phyloP scores from a whole-genome alignment of 139 green algal species.

The Chlorella sp. region DNA sequence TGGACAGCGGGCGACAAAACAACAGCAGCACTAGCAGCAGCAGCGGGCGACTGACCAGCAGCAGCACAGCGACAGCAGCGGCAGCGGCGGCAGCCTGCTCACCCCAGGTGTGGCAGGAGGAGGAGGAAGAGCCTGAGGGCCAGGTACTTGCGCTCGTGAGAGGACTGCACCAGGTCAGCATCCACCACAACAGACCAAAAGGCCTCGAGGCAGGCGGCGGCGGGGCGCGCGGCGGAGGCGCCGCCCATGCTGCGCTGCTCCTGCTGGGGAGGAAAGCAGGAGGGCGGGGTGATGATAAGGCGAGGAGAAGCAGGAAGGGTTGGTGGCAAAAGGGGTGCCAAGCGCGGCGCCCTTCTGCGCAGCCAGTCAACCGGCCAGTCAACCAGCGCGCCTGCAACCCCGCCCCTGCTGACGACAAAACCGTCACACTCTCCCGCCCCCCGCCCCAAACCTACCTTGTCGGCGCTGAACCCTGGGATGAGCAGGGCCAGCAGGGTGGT shows the following conservation, averaged over 20 bases:
- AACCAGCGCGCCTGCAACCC: neutral
- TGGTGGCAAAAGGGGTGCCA: neutral
- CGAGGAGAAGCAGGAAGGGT: neutral
- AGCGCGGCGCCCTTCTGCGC: no score
- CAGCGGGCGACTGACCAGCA: neutral
- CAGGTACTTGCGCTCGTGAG: conserved; percentile 78
- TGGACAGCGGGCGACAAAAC: no score
- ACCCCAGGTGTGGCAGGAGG: conserved; percentile 64
- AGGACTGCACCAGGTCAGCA: conserved; percentile 60
- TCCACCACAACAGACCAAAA: conserved; percentile 72
- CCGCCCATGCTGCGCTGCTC: conserved; percentile 19
- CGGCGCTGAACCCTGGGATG: conserved; percentile 64
- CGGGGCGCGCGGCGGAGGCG: neutral
- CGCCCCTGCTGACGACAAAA: neutral
- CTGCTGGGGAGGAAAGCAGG: neutral
- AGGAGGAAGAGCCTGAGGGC: conserved; percentile 77
- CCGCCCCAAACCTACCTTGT: conserved; percentile 33
- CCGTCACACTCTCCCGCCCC: neutral
- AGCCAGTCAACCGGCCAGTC: neutral
- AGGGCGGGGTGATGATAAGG: neutral
- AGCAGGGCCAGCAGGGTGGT: conserved; percentile 73
- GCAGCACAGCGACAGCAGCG: neutral
- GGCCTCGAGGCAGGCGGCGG: conserved; percentile 46
- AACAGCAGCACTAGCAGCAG: neutral
- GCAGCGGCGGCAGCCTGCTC: neutral